A percentile compares a stretch with the other conserved stretches of the same genome.
Evolutionary conservation across 164 flowering plant species (phyloP).

Genomic region (Macadamia integrifolia): DNA sequence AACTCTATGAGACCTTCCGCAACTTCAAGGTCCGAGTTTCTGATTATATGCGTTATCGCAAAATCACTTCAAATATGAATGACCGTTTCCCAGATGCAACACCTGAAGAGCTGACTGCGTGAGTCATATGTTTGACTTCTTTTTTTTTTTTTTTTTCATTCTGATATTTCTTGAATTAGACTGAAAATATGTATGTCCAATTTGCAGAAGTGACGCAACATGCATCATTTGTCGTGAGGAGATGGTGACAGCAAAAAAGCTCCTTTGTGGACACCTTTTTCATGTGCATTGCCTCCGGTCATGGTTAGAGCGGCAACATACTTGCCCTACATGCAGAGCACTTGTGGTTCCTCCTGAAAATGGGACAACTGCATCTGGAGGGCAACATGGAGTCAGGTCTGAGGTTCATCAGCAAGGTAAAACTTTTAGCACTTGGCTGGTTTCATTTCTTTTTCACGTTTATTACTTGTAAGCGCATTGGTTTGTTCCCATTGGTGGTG

Average conservation of each 20-base stretch:
- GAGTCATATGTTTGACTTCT: conserved; percentile 24
- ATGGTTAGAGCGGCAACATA: conserved; percentile 94
- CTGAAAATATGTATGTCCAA: conserved; percentile 6
- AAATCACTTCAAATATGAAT: conserved; percentile 97
- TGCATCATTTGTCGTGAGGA: conserved; percentile 99
- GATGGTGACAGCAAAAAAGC: conserved; percentile 93
- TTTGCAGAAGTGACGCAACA: conserved; percentile 87
- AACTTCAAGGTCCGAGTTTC: conserved; percentile 91
- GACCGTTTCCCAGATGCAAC: conserved; percentile 98
- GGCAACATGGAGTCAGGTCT: conserved; percentile 32
- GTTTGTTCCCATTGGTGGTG: too few relatives aligned
- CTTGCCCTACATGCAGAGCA: conserved; percentile 98
- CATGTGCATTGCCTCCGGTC: conserved; percentile 97
- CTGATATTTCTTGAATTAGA: background rate
- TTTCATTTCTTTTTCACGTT: background rate
- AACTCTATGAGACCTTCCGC: conserved; percentile 93
- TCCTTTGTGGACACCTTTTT: conserved; percentile 91
- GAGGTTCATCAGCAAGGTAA: conserved; percentile 63
- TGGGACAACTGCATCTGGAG: conserved; percentile 44
- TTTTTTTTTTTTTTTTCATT: background rate
- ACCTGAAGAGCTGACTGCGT: conserved; percentile 81
- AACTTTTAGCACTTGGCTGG: background rate
- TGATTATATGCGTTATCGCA: conserved; percentile 89
- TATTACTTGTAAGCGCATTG: background rate
- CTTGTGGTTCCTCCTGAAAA: conserved; percentile 80